Conservation (phyloP, 2,329 filamentous ascomycete species). For the Fusarium sp. region DNA sequence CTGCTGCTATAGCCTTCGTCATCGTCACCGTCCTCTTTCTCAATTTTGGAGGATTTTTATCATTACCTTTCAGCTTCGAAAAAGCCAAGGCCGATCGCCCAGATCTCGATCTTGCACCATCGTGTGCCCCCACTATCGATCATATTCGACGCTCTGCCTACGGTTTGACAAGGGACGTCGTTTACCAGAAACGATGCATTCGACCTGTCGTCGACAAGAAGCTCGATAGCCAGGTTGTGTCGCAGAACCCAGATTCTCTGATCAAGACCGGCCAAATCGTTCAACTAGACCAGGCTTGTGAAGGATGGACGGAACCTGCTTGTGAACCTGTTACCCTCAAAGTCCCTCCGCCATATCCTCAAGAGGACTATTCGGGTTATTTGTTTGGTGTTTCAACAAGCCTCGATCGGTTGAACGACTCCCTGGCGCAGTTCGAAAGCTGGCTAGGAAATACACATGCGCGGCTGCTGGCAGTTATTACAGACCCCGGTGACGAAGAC, state of each 20-base stretch:
- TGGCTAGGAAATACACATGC: constrained; percentile 69
- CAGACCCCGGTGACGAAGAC: constrained; percentile 58
- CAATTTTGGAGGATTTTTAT: constrained; percentile 27
- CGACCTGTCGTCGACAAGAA: constrained; percentile 54
- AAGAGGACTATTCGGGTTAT: constrained; percentile 63
- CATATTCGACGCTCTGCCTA: constrained; percentile 52
- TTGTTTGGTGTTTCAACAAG: constrained; percentile 72
- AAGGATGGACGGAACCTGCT: constrained; percentile 41
- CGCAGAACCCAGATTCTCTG: constrained; percentile 57
- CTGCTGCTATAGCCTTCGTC: constrained; percentile 21
- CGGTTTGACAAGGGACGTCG: constrained; percentile 59
- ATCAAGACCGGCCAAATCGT: constrained; percentile 54
- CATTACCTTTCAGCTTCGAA: constrained; percentile 44
- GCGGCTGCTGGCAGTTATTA: constrained; percentile 66
- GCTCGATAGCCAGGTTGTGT: constrained; percentile 57
- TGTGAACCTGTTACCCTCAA: constrained; percentile 63
- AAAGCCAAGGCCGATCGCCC: constrained; percentile 41
- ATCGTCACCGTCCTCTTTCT: constrained; percentile 28
- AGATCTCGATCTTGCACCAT: constrained; percentile 35
- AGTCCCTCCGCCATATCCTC: constrained; percentile 63
- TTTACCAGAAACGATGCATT: constrained; percentile 63
- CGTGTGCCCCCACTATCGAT: constrained; percentile 50
- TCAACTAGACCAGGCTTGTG: constrained; percentile 49
- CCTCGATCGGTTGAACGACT: constrained; percentile 64
- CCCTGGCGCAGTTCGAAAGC: constrained; percentile 67